Percentiles rank a stretch among this genome's conserved stretches.
Conservation (phyloP, 169 alveolate species). For the Cryptosporidium sp. region DNA sequence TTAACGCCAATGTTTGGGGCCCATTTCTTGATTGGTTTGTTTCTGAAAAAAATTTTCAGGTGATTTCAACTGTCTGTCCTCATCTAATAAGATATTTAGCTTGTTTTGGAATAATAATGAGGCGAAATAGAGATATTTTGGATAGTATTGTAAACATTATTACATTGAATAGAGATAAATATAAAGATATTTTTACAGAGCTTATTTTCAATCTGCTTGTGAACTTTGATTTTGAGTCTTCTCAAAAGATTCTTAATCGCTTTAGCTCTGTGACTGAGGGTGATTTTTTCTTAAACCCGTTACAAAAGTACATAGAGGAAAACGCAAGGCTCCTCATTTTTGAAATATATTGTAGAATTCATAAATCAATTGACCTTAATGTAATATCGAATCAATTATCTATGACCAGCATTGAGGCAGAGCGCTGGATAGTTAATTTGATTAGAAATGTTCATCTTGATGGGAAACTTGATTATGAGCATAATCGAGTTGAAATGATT, state of each 20-base stretch:
- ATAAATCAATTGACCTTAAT: slow-evolving; percentile 89
- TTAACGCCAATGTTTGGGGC: slow-evolving; percentile 43
- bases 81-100: slow-evolving; percentile 72
- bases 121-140: slow-evolving; percentile 59
- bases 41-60: slow-evolving; percentile 67
- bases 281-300: slow-evolving; percentile 87
- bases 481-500: slow-evolving; percentile 91
- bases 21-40: slow-evolving; percentile 75
- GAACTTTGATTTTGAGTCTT: slow-evolving; percentile 89
- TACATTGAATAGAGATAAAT: slow-evolving; percentile 75
- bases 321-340: slow-evolving; percentile 88
- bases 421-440: slow-evolving; percentile 91
- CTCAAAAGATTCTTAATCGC: slow-evolving; percentile 79
- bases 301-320: slow-evolving; percentile 89
- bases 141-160: slow-evolving; percentile 57
- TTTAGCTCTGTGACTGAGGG: slow-evolving; percentile 79
- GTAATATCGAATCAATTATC: slow-evolving; percentile 89
- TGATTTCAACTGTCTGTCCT: slow-evolving; percentile 52
- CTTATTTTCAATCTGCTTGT: slow-evolving; percentile 88
- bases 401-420: slow-evolving; percentile 90
- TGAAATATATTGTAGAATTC: slow-evolving; percentile 92
- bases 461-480: slow-evolving; percentile 92
- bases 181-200: slow-evolving; percentile 89
- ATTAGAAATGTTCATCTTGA: slow-evolving; percentile 88
- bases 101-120: slow-evolving; percentile 73